Evolutionary conservation across 202 grass and related monocot genomes (phyloP).

Genomic region (Eragrostis tef): DNA sequence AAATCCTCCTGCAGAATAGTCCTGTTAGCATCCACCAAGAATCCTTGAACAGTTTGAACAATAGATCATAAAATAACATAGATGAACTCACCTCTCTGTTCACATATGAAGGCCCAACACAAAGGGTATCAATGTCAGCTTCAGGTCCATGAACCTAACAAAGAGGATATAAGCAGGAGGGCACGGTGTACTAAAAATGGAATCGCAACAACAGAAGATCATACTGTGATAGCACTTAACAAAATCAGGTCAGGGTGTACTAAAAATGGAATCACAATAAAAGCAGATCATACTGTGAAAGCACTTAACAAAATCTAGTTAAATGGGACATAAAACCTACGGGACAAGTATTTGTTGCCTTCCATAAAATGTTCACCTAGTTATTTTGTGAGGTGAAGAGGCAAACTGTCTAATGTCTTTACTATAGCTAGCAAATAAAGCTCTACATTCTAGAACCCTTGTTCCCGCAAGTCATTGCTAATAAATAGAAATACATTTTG

Average conservation of each 20-base stretch:
- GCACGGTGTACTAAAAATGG: slow-evolving; percentile 8
- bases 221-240: neutral
- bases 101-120: slow-evolving; percentile 96
- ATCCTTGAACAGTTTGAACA: slow-evolving; percentile 28
- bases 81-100: slow-evolving; percentile 72
- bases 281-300: slow-evolving; percentile 2
- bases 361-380: neutral
- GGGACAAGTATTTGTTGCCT: neutral
- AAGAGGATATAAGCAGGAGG: slow-evolving; percentile 3
- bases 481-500: slow-evolving; percentile 5
- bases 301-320: neutral
- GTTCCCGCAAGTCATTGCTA: neutral
- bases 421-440: slow-evolving; percentile 2
- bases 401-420: slow-evolving; percentile 5
- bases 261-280: slow-evolving; percentile 12
- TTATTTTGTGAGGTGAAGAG: slow-evolving; percentile 1
- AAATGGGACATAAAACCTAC: slow-evolving; percentile 19
- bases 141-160: slow-evolving; percentile 90
- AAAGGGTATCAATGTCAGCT: slow-evolving; percentile 93
- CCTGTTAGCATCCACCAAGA: slow-evolving; percentile 22
- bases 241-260: slow-evolving; percentile 2
- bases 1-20: slow-evolving; percentile 83
- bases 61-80: slow-evolving; percentile 36
- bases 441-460: slow-evolving; percentile 33
- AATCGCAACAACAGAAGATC: slow-evolving; percentile 15